Base-by-base conservation (phyloP, 2,329 filamentous ascomycete species). In the Xylaria sp. region DNA sequence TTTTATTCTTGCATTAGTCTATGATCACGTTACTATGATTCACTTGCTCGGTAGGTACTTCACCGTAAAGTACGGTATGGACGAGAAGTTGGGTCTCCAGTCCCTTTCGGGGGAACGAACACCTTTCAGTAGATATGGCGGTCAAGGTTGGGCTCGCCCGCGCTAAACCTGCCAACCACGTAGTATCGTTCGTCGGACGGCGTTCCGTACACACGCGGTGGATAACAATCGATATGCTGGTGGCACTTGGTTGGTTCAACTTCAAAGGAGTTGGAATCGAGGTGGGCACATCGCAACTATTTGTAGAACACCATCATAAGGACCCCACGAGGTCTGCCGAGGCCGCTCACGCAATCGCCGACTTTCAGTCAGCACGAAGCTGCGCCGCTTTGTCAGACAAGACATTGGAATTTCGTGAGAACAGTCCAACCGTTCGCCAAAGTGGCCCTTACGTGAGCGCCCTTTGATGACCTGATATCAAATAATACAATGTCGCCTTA, bases 281-380 rank as follows among this genome's bases (percentile, higher is more conserved):
- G 51, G 40, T 44, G 59, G 59, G 48, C 66, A 69, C 55, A 18
- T 21, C 9, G 5, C 32, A 59, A 13, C 18, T 32, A 51, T 27
- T 13, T 18, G 23, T 51, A 18, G 23, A 6, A 27, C 9, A 4
- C 23, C 23, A 18, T 21, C 23, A 16, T 16, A 12, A 27, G 48
- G 23, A 10, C 5, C 2, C 16, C 13, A 54, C 16, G 12, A 53
- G 50, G 8, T 12, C 40, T 35, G 27, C 12, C 21, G 21, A 32
- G 35, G 18, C 25, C 44, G 27, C 57, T 53, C 54, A 35, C 23
- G 27, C 40, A 29, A 48, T 57, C 59, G 67, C 63, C 66, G 67
- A 66, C 67, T 47, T 47, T 40, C 47, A 60, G 63, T 66, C 59
- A 69, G 63, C 67, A 69, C 53, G 65, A 62, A 18, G 40, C 27